These are phyloP conservation scores for Xanthoceras sorbifolium DNA, from an alignment of 345 rosid species.

Conservation along the genomic window DNA sequence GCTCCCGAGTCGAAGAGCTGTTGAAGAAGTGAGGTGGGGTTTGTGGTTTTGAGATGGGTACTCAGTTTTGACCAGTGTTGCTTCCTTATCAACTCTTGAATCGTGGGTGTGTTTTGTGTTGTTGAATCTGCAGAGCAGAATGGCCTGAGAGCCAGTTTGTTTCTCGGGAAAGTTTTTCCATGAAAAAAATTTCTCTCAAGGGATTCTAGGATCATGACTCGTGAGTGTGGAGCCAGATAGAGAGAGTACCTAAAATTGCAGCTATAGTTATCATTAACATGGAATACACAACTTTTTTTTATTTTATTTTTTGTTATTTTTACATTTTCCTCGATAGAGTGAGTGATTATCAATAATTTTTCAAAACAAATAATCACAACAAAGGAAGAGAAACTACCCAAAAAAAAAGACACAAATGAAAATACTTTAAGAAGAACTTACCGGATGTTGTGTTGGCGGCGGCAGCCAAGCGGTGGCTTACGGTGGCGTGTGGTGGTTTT, in stretches of 20 bases:
- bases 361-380: neutral
- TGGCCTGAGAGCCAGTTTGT: constrained; percentile 20
- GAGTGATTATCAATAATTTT: neutral
- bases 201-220: neutral
- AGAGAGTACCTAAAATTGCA: neutral
- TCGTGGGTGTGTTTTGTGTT: constrained; percentile 13
- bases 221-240: neutral
- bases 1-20: constrained; percentile 51
- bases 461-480: neutral
- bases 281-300: neutral
- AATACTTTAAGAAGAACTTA: neutral
- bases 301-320: neutral
- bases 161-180: constrained; percentile 18
- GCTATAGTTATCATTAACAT: neutral
- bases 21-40: constrained; percentile 41
- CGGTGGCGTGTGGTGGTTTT: neutral
- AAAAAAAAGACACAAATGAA: neutral
- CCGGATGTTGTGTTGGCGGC: neutral
- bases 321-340: neutral
- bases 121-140: constrained; percentile 25
- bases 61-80: constrained; percentile 68
- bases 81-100: constrained; percentile 50
- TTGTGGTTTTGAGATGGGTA: constrained; percentile 33
- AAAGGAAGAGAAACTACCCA: neutral
- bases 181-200: constrained; percentile 3